These are phyloP conservation scores for Trypanosoma caninum DNA, from an alignment of 208 protist species.

Conservation along the genomic window DNA sequence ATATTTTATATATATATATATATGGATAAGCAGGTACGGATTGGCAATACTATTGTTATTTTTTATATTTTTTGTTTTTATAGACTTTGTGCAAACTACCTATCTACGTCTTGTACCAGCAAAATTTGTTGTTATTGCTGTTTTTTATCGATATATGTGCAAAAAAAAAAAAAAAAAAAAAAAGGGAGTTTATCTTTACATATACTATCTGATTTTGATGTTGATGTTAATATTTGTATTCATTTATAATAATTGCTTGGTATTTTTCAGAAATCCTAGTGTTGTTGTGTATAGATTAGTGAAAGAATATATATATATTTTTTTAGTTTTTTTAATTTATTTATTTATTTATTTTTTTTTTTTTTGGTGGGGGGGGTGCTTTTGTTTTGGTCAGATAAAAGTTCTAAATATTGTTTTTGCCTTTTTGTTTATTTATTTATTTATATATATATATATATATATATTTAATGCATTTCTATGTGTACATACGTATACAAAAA, in stretches of 20 bases:
- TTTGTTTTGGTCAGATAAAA: too few relatives aligned
- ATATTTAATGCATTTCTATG: neutral
- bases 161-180: neutral
- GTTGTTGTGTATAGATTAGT: too few relatives aligned
- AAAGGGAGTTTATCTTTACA: constrained; percentile 2
- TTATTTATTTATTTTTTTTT: constrained; percentile 12
- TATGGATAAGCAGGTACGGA: too few relatives aligned
- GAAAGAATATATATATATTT: constrained; percentile 6
- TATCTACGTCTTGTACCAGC: neutral
- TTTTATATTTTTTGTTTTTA: too few relatives aligned
- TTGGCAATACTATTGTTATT: too few relatives aligned
- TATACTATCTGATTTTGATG: neutral
- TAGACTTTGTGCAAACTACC: too few relatives aligned
- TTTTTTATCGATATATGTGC: neutral
- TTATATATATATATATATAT: constrained; percentile 8
- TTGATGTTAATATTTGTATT: neutral
- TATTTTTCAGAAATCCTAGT: too few relatives aligned
- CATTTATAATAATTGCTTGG: constrained; percentile 2
- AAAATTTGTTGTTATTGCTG: too few relatives aligned
- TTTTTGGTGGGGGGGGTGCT: neutral
- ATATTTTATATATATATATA: too few relatives aligned
- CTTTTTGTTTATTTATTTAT: neutral
- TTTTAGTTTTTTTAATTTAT: constrained; percentile 9
- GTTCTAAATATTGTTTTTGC: too few relatives aligned
- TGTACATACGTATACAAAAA: neutral